Evolutionary conservation across 108 stramenopile genomes (phyloP).

Genomic region (Nitzschia sp.): DNA sequence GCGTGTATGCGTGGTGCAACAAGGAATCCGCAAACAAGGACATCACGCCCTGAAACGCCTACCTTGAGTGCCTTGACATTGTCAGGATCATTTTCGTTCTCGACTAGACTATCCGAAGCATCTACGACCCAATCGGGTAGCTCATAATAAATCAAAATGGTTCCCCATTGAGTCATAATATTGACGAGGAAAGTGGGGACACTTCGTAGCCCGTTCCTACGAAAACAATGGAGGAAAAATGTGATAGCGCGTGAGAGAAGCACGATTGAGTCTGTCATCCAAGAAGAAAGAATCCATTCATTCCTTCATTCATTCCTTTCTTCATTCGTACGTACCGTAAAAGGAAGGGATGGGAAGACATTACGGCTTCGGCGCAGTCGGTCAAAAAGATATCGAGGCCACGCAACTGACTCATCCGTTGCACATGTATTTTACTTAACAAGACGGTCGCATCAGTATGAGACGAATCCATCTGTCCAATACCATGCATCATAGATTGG

Average conservation of each 20-base stretch:
- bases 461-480: background rate
- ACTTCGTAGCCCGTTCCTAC: slow-evolving; percentile 54
- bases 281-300: background rate
- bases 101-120: slow-evolving; percentile 38
- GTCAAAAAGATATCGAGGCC: slow-evolving; percentile 67
- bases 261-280: background rate
- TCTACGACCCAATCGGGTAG: slow-evolving; percentile 59
- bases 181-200: slow-evolving; percentile 53
- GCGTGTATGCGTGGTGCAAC: too few relatives aligned
- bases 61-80: slow-evolving; percentile 64
- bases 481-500: background rate
- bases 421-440: background rate
- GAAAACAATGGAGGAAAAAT: background rate
- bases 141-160: slow-evolving; percentile 54
- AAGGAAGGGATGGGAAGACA: slow-evolving; percentile 49
- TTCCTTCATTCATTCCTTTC: background rate
- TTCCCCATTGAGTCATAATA: slow-evolving; percentile 54
- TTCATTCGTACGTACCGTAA: slow-evolving; percentile 37
- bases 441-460: background rate
- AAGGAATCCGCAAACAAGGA: too few relatives aligned
- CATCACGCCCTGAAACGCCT: too few relatives aligned
- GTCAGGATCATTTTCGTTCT: slow-evolving; percentile 40
- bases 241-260: background rate
- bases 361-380: slow-evolving; percentile 41
- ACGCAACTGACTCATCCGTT: slow-evolving; percentile 41